phyloP scores from a whole-genome alignment of 345 rosid species.

The Populus ilicifolia region DNA sequence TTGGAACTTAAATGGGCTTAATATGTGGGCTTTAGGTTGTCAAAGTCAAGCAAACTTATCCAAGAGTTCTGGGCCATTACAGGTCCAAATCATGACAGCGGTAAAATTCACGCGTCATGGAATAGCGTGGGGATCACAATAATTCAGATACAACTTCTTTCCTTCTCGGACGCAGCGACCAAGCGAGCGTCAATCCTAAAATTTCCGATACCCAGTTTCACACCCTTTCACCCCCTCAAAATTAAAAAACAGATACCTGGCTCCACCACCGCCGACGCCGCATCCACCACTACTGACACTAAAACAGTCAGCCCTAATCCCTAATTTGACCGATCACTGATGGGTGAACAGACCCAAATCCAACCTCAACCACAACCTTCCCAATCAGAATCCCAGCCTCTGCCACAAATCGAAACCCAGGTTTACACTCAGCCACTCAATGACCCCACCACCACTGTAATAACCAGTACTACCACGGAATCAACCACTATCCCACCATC shows the following conservation, averaged over 20 bases:
- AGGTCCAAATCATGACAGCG: too few species aligned
- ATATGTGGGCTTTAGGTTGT: not conserved
- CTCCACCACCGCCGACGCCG: not conserved
- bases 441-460: conserved; percentile 11
- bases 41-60: not conserved
- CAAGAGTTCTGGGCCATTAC: not conserved
- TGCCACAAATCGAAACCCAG: conserved; percentile 18
- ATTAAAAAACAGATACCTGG: not conserved
- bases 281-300: not conserved
- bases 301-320: not conserved
- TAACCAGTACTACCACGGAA: conserved; percentile 24
- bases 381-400: conserved; percentile 22
- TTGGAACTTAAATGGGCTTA: not conserved
- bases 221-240: not conserved
- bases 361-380: conserved; percentile 28
- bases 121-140: not conserved
- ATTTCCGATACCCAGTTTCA: not conserved
- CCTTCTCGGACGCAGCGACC: not conserved
- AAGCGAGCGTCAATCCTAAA: not conserved
- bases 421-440: conserved; percentile 14
- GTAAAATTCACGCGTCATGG: not conserved
- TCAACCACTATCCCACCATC: conserved; percentile 25
- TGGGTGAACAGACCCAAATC: conserved; percentile 64
- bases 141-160: not conserved
- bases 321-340: conserved; percentile 28